Conservation (phyloP, 1,139 yeast species). For the Meyerozyma carpophila region DNA sequence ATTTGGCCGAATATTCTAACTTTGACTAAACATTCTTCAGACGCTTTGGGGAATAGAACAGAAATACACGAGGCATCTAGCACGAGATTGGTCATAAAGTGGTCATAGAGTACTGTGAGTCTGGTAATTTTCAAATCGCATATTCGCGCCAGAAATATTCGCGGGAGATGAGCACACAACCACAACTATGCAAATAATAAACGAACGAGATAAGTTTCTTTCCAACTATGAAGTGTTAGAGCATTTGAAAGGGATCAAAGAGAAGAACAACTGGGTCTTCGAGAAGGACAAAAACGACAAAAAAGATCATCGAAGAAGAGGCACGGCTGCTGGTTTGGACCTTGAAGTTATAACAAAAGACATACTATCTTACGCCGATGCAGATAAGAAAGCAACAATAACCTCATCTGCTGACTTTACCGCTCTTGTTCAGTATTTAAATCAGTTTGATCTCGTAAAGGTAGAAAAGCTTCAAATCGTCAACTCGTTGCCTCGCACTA, state of each 20-base stretch:
- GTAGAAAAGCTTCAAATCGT: slow-evolving; percentile 82
- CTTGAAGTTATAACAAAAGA: slow-evolving; percentile 71
- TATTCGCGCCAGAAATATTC: too few species aligned
- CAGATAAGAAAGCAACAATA: slow-evolving; percentile 37
- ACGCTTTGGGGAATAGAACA: not conserved
- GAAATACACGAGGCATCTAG: slow-evolving; percentile 2
- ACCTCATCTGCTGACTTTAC: slow-evolving; percentile 46
- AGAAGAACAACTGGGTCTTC: slow-evolving; percentile 42
- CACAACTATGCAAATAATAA: slow-evolving; percentile 31
- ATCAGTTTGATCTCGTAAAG: slow-evolving; percentile 60
- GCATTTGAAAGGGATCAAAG: slow-evolving; percentile 51
- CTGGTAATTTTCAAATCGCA: too few species aligned
- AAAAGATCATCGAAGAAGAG: slow-evolving; percentile 34
- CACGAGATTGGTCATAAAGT: slow-evolving; percentile 5
- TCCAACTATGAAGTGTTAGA: slow-evolving; percentile 68
- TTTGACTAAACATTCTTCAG: slow-evolving; percentile 4
- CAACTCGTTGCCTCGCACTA: slow-evolving; percentile 70
- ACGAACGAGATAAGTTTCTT: slow-evolving; percentile 56
- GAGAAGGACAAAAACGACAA: slow-evolving; percentile 15
- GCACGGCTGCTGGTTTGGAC: slow-evolving; percentile 41
- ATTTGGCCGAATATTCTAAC: slow-evolving; percentile 2
- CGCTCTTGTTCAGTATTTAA: slow-evolving; percentile 46
- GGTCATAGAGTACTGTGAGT: too few species aligned
- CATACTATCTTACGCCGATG: slow-evolving; percentile 42
- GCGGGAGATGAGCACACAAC: not conserved